Conservation (phyloP, 805 yeast species). For the Hermanozyma aechmeae region DNA sequence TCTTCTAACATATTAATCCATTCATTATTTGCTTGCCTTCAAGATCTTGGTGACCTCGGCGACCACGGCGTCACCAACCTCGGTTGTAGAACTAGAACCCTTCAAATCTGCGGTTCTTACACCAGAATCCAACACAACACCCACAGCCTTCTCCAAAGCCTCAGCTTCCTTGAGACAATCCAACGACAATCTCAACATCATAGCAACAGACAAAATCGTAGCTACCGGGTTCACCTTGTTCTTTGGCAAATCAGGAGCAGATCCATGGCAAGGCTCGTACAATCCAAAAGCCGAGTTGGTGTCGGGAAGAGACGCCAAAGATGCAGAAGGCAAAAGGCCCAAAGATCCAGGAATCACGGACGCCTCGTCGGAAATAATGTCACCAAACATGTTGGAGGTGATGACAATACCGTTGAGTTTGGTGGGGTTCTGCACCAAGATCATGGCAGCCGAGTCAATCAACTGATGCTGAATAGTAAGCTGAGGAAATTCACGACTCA, state of each 20-base stretch:
- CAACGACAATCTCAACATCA: slow-evolving; percentile 92
- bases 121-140: slow-evolving; percentile 69
- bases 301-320: slow-evolving; percentile 95
- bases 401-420: slow-evolving; percentile 86
- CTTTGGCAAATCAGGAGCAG: slow-evolving; percentile 87
- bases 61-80: slow-evolving; percentile 93
- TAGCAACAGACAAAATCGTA: slow-evolving; percentile 89
- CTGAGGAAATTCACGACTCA: slow-evolving; percentile 84
- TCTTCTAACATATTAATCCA: not conserved
- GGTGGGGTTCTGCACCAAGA: slow-evolving; percentile 83
- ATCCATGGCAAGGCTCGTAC: slow-evolving; percentile 98
- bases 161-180: slow-evolving; percentile 77
- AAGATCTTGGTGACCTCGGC: slow-evolving; percentile 55
- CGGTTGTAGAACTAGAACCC: slow-evolving; percentile 74
- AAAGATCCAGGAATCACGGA: slow-evolving; percentile 96
- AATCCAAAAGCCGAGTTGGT: slow-evolving; percentile 89
- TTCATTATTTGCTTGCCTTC: slow-evolving; percentile 3
- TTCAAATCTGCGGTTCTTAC: slow-evolving; percentile 88
- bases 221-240: slow-evolving; percentile 95
- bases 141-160: slow-evolving; percentile 84
- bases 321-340: slow-evolving; percentile 93
- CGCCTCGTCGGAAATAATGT: slow-evolving; percentile 95
- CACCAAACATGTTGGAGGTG: slow-evolving; percentile 97
- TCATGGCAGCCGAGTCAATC: slow-evolving; percentile 99
- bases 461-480: slow-evolving; percentile 84